Conservation (phyloP, 495 filamentous ascomycete species). For the Chlorociboria aeruginascens region DNA sequence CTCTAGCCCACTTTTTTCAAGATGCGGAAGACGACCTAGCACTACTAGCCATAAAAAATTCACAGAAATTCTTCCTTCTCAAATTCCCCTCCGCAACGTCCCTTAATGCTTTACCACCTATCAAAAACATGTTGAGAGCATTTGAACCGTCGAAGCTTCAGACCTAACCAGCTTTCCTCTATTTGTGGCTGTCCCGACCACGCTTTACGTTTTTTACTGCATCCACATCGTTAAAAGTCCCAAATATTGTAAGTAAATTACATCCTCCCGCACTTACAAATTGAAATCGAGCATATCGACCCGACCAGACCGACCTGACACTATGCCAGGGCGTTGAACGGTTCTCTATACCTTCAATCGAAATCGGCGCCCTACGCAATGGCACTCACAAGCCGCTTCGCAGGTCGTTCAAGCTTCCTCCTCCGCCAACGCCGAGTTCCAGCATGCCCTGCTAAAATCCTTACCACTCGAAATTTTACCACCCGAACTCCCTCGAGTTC, state of each 20-base stretch:
- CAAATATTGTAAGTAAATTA: too few species aligned
- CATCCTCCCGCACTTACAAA: neutral
- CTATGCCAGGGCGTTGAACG: conserved; percentile 3
- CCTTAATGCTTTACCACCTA: too few species aligned
- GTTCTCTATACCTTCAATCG: conserved; percentile 5
- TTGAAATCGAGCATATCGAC: neutral
- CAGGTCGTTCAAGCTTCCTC: conserved; percentile 10
- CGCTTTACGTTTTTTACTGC: too few species aligned
- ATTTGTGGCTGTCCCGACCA: neutral
- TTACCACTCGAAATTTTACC: conserved; percentile 18
- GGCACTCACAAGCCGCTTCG: conserved; percentile 13
- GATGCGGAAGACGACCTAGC: too few species aligned
- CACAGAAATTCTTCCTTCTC: too few species aligned
- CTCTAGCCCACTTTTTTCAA: too few species aligned
- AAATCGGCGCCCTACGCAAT: conserved; percentile 8
- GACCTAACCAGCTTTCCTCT: conserved; percentile 4
- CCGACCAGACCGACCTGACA: neutral
- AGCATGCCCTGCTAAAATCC: conserved; percentile 6
- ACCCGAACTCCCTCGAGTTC: conserved; percentile 13
- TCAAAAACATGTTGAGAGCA: conserved; percentile 14
- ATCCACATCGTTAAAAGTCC: too few species aligned
- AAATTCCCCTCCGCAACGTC: too few species aligned
- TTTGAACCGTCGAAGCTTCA: conserved; percentile 17
- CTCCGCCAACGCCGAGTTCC: conserved; percentile 15
- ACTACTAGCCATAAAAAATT: too few species aligned